phyloP scores from a whole-genome alignment of 176 grass and related monocot species.

The Themeda triandra region DNA sequence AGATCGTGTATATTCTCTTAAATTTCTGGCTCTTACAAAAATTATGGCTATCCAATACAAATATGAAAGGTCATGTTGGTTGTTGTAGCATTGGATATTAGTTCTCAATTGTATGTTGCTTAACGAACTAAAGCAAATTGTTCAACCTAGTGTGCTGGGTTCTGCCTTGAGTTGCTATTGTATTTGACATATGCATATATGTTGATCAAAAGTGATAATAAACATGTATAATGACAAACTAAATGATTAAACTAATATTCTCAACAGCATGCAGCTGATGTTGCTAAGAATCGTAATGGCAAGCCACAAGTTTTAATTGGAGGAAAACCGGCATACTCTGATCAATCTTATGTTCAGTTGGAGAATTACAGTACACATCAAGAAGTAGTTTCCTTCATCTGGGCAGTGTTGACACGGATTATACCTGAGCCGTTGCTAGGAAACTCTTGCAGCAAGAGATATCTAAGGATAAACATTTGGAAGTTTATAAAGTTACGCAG shows the following conservation, averaged over 20 bases:
- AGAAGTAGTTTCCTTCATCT: constrained; percentile 79
- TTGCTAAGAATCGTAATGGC: background rate
- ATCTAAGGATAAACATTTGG: constrained; percentile 70
- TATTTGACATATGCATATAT: background rate
- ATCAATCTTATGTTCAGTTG: constrained; percentile 35
- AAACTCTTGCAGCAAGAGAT: constrained; percentile 61
- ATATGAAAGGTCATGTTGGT: background rate
- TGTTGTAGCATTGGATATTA: constrained; percentile 4
- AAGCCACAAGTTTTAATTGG: background rate
- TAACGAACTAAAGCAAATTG: constrained; percentile 1
- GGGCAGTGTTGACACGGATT: constrained; percentile 67
- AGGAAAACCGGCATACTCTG: constrained; percentile 19
- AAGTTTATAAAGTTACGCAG: constrained; percentile 70
- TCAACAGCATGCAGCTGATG: background rate
- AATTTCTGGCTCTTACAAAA: background rate
- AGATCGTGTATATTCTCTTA: background rate
- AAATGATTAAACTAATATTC: constrained; percentile 8
- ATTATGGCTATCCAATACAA: background rate
- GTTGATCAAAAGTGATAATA: constrained; percentile 9
- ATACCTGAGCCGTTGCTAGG: constrained; percentile 70
- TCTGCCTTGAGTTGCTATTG: background rate
- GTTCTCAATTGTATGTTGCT: constrained; percentile 23
- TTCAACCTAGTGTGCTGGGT: background rate
- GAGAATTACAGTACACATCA: constrained; percentile 66
- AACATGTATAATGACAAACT: background rate